phyloP scores from a whole-genome alignment of 768 basidiomycete species.

The Tulasnella sp. region DNA sequence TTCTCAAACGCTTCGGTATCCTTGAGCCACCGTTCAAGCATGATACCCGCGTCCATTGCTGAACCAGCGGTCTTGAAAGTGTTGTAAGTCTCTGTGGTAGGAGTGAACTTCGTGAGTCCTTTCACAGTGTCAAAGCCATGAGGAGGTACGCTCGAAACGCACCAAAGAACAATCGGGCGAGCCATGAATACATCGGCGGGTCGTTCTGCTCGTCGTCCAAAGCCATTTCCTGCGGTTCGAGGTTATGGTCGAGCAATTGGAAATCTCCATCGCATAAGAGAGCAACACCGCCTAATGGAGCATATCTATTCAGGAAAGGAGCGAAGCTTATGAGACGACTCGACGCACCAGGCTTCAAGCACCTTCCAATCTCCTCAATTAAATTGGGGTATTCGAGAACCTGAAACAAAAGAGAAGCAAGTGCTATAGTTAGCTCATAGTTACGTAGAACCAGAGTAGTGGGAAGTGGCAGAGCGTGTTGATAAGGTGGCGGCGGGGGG shows the following conservation, averaged over 20 bases:
- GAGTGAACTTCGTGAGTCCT: neutral
- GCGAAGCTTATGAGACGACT: neutral
- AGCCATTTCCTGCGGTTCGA: constrained; percentile 2
- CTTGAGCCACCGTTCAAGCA: neutral
- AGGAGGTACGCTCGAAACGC: neutral
- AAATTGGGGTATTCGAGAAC: neutral
- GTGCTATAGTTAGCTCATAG: neutral
- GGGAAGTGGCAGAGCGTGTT: neutral
- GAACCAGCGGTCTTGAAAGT: neutral
- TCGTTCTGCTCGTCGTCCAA: constrained; percentile 1
- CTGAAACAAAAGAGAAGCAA: neutral
- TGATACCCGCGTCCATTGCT: constrained; percentile 5
- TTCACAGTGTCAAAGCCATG: too few relatives aligned
- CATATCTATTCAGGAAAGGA: neutral
- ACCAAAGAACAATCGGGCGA: constrained; percentile 10
- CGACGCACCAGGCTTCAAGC: neutral
- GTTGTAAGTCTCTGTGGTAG: neutral
- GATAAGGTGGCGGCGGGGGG: neutral
- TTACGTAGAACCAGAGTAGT: neutral
- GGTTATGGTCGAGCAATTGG: constrained; percentile 1
- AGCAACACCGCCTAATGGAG: neutral
- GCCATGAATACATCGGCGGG: neutral
- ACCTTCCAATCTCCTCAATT: constrained; percentile 8
- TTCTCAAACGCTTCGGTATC: constrained; percentile 7
- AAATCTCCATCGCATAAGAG: constrained; percentile 9